phyloP scores from a whole-genome alignment of 2,329 filamentous ascomycete genomes.

The Arthrocladium fulminans region DNA sequence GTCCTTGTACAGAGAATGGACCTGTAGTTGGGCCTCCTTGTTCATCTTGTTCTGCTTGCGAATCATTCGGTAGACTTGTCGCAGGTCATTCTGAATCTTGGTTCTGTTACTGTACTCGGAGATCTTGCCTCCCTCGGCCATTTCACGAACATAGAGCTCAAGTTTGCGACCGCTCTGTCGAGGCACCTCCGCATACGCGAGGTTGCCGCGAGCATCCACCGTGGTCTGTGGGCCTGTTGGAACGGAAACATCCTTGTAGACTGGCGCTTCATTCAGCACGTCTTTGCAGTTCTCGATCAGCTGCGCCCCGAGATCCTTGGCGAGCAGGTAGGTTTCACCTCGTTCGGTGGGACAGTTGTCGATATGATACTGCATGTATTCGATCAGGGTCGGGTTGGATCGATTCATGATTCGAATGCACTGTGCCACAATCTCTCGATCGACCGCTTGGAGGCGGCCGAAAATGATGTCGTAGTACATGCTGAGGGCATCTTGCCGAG shows the following conservation, averaged over 20 bases:
- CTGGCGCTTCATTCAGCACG: conserved; percentile 70
- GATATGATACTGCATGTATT: conserved; percentile 99
- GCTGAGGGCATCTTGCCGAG: conserved; percentile 86
- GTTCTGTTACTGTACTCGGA: conserved; percentile 97
- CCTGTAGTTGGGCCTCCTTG: conserved; percentile 91
- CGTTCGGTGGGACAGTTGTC: conserved; percentile 96
- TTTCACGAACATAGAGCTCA: conserved; percentile 96
- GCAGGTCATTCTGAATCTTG: conserved; percentile 93
- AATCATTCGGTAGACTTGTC: conserved; percentile 95
- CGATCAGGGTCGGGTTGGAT: conserved; percentile 86
- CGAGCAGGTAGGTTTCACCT: conserved; percentile 95
- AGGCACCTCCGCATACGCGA: conserved; percentile 82
- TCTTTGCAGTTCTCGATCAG: conserved; percentile 98
- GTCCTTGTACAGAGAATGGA: conserved; percentile 89
- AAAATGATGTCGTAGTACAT: conserved; percentile 99
- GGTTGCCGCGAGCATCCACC: conserved; percentile 84
- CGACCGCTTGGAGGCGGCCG: conserved; percentile 80
- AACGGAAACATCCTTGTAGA: conserved; percentile 90
- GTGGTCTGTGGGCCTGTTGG: conserved; percentile 87
- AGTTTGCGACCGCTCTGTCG: conserved; percentile 87
- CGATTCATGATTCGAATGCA: conserved; percentile 99
- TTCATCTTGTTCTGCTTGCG: conserved; percentile 97
- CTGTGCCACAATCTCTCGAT: conserved; percentile 95
- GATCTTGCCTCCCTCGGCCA: conserved; percentile 97
- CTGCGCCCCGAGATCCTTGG: conserved; percentile 84